Conservation (phyloP, 2,329 filamentous ascomycete genomes). For the Cercospora sp. region DNA sequence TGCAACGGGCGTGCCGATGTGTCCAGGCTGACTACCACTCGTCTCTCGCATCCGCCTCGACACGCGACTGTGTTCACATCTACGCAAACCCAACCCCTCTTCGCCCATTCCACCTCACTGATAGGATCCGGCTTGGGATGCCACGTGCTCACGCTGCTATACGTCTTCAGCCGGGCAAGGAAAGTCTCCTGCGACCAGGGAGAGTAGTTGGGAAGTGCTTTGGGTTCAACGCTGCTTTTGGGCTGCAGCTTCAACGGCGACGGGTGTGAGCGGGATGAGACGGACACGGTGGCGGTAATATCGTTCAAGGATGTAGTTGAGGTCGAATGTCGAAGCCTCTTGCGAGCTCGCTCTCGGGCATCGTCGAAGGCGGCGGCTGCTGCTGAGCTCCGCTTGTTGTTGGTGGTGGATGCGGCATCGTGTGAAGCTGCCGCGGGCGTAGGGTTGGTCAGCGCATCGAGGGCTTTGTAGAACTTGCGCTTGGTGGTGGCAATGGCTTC, state of each 20-base stretch:
- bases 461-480: slow-evolving; percentile 75
- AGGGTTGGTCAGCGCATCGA: slow-evolving; percentile 59
- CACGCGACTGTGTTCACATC: slow-evolving; percentile 83
- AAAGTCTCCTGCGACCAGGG: slow-evolving; percentile 84
- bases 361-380: slow-evolving; percentile 28
- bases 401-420: slow-evolving; percentile 37
- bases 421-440: slow-evolving; percentile 43
- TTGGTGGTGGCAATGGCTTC: slow-evolving; percentile 73
- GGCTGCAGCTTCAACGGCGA: slow-evolving; percentile 8
- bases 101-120: slow-evolving; percentile 92
- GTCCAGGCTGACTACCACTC: slow-evolving; percentile 78
- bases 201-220: slow-evolving; percentile 67
- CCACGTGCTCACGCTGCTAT: slow-evolving; percentile 89
- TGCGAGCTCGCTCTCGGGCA: slow-evolving; percentile 34
- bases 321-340: slow-evolving; percentile 37
- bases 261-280: slow-evolving; percentile 36
- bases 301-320: slow-evolving; percentile 31
- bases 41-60: slow-evolving; percentile 74
- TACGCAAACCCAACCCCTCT: slow-evolving; percentile 84
- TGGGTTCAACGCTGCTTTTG: slow-evolving; percentile 17
- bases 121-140: slow-evolving; percentile 85
- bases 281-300: slow-evolving; percentile 24
- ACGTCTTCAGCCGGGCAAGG: slow-evolving; percentile 77
- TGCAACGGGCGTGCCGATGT: slow-evolving; percentile 30
- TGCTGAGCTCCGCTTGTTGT: slow-evolving; percentile 26